Evolutionary conservation across 2,329 filamentous ascomycete genomes (phyloP), one percentile per base, ranked within the genome.

Genomic region (Balansia obtecta): DNA sequence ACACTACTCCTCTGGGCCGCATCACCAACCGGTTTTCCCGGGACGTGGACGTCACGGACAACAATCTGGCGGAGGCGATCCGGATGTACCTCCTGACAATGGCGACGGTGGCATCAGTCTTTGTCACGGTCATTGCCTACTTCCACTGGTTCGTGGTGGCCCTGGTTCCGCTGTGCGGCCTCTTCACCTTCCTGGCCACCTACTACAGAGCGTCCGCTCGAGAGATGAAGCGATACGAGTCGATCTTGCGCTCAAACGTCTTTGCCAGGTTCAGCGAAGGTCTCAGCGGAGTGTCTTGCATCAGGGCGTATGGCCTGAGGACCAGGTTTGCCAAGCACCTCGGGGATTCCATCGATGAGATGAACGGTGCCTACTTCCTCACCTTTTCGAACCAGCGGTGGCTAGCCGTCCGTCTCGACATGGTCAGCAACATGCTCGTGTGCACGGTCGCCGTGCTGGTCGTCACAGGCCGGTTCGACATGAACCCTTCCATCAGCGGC

Each of bases 1-100:
- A 98, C 60, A 97, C 93, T 0, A 97, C 93, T 0, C 93, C 93
- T 0, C 76, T 97, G 1, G 93, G 93, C 18, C 85, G 91, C 38
- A 96, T 97, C 64, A 95, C 89, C 20, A 97, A 97, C 65, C 86
- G 93, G 15, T 97, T 97, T 68, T 94, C 88, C 33, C 85, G 91
- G 58, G 93, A 98, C 61, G 86, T 97, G 40, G 88, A 96, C 61
- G 88, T 93, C 51, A 94, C 97, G 88, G 93, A 97, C 69, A 95
- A 95, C 65, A 88, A 83, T 52, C 70, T 96, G 42, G 85, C 85
- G 0, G 91, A 96, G 60, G 85, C 88, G 3, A 88, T 96, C 68
- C 82, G 91, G 56, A 95, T 96, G 82, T 96, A 91, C 71, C 84
- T 90, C 59, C 71, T 96, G 58, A 95, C 88, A 1, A 69, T 95